phyloP scores from a whole-genome alignment of 805 yeast species.

The Ogataea degrootiae region DNA sequence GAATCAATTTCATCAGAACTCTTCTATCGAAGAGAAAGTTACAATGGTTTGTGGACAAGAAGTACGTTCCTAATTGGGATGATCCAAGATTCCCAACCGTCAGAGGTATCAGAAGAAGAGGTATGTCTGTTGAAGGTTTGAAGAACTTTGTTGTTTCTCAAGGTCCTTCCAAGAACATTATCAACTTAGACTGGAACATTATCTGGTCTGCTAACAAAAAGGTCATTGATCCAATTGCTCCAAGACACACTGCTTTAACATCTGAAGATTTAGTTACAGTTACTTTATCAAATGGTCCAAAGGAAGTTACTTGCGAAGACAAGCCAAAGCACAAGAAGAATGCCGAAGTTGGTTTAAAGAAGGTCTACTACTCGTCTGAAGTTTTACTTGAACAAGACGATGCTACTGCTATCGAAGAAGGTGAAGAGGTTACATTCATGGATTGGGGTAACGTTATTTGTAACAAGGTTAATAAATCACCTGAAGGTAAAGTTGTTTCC shows the following conservation, averaged over 20 bases:
- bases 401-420: conserved; percentile 59
- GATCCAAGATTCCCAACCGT: conserved; percentile 99
- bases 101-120: conserved; percentile 98
- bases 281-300: conserved; percentile 65
- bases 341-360: conserved; percentile 82
- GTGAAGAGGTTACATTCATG: conserved; percentile 96
- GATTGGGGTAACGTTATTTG: conserved; percentile 97
- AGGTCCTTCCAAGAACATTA: conserved; percentile 97
- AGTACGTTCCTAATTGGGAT: conserved; percentile 89
- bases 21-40: conserved; percentile 93
- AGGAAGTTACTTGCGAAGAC: conserved; percentile 54
- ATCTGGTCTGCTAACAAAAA: conserved; percentile 98
- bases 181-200: conserved; percentile 94
- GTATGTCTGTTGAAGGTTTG: conserved; percentile 98
- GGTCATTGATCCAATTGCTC: conserved; percentile 94
- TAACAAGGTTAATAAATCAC: conserved; percentile 62
- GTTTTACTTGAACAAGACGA: conserved; percentile 84
- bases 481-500: conserved; percentile 47
- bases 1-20: conserved; percentile 96
- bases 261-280: conserved; percentile 63
- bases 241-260: conserved; percentile 85
- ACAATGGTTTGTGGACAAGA: conserved; percentile 98
- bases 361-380: conserved; percentile 59
- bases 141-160: conserved; percentile 89
- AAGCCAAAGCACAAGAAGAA: conserved; percentile 95